Percentiles rank a stretch among this genome's conserved stretches.
Evolutionary conservation across 768 basidiomycete genomes (phyloP).

Genomic region (Boletellus ananas): DNA sequence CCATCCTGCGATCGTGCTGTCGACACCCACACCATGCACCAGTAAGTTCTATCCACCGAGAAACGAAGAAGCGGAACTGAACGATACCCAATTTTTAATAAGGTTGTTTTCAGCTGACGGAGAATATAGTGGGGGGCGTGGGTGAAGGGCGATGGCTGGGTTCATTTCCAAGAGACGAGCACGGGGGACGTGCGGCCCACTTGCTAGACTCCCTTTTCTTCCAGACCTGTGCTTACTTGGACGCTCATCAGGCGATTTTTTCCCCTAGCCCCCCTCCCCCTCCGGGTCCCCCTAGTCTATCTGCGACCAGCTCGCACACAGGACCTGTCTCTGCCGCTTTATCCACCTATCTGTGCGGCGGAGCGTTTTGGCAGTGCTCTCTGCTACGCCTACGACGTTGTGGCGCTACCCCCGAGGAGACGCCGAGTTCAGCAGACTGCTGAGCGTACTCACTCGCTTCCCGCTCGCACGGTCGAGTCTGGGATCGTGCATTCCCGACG

Average conservation of each 20-base stretch:
- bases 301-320: background rate
- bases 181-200: background rate
- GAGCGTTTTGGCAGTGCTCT: background rate
- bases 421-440: background rate
- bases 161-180: background rate
- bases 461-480: background rate
- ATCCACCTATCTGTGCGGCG: background rate
- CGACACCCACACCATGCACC: background rate
- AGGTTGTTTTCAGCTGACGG: background rate
- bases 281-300: background rate
- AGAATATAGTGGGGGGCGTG: constrained; percentile 2
- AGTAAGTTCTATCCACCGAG: background rate
- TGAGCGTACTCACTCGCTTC: too few relatives aligned
- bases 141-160: background rate
- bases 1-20: background rate
- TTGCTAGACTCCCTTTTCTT: background rate
- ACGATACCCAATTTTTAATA: background rate
- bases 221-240: background rate
- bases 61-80: background rate
- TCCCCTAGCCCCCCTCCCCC: background rate
- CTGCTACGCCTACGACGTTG: background rate
- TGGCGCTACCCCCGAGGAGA: background rate
- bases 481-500: background rate
- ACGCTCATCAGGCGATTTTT: background rate
- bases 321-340: background rate